Percentiles rank a stretch among this genome's conserved stretches.
Conservation (phyloP, 2,329 filamentous ascomycete species). For the Stylonectria norvegica region DNA sequence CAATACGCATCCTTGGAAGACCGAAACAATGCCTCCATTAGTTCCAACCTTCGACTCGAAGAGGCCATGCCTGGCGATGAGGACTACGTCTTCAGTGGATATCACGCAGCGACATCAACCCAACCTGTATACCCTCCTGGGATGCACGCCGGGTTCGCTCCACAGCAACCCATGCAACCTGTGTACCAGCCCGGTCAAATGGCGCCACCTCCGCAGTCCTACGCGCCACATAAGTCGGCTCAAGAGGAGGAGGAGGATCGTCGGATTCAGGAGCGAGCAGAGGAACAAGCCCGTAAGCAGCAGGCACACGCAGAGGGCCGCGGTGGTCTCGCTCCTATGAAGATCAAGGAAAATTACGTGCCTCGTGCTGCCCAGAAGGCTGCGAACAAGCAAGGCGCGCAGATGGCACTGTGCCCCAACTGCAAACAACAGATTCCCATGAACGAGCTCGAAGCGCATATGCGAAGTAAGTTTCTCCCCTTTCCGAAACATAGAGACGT, state of each 20-base stretch:
- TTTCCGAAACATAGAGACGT: neutral
- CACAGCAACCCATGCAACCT: conserved; percentile 32
- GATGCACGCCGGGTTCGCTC: conserved; percentile 41
- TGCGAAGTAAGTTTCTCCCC: conserved; percentile 64
- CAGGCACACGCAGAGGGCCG: conserved; percentile 77
- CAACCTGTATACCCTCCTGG: conserved; percentile 41
- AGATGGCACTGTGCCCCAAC: conserved; percentile 82
- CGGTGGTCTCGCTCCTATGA: conserved; percentile 67
- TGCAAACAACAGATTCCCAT: conserved; percentile 87
- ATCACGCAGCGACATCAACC: conserved; percentile 34
- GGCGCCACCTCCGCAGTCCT: conserved; percentile 40
- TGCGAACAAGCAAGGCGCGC: conserved; percentile 60
- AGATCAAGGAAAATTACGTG: conserved; percentile 90
- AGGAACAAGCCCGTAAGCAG: conserved; percentile 62
- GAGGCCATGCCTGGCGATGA: conserved; percentile 87
- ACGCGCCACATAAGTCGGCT: conserved; percentile 34
- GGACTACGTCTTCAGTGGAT: conserved; percentile 51
- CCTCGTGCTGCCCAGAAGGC: conserved; percentile 74
- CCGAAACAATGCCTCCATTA: conserved; percentile 85
- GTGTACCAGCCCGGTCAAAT: conserved; percentile 32
- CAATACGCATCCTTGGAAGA: conserved; percentile 94
- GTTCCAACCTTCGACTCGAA: conserved; percentile 79
- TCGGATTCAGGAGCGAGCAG: conserved; percentile 60
- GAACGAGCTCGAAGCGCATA: conserved; percentile 85
- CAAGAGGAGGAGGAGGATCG: conserved; percentile 61